A percentile compares a stretch with the other conserved stretches of the same genome.
These are phyloP conservation scores for Spathaspora arborariae DNA, from an alignment of 805 yeast species.

Conservation along the genomic window DNA sequence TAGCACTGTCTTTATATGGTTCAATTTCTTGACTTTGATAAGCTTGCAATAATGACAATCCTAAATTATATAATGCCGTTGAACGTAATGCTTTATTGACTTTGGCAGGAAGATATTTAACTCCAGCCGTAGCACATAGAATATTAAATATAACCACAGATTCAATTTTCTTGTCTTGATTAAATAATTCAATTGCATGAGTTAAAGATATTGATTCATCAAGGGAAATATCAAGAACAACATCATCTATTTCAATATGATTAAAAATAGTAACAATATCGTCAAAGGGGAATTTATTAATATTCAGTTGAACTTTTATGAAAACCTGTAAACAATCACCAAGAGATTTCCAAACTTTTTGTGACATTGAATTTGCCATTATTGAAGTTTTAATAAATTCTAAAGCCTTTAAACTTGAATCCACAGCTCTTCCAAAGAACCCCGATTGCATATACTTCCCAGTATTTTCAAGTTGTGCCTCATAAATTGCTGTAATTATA, in stretches of 20 bases:
- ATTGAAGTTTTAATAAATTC: slow-evolving; percentile 38
- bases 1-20: slow-evolving; percentile 46
- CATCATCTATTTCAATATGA: slow-evolving; percentile 13
- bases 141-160: slow-evolving; percentile 40
- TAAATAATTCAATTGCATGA: slow-evolving; percentile 16
- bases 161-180: slow-evolving; percentile 17
- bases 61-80: slow-evolving; percentile 62
- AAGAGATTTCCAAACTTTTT: slow-evolving; percentile 63
- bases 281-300: slow-evolving; percentile 45
- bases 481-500: slow-evolving; percentile 49
- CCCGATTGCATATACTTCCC: slow-evolving; percentile 52
- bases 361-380: slow-evolving; percentile 33
- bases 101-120: slow-evolving; percentile 30
- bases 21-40: slow-evolving; percentile 14
- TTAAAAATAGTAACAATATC: slow-evolving; percentile 19
- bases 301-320: slow-evolving; percentile 51
- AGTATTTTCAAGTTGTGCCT: slow-evolving; percentile 55
- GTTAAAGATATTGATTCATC: slow-evolving; percentile 12
- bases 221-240: background rate
- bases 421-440: slow-evolving; percentile 61
- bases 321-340: slow-evolving; percentile 55
- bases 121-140: slow-evolving; percentile 45
- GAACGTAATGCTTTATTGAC: slow-evolving; percentile 51
- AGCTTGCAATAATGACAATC: slow-evolving; percentile 56
- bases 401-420: slow-evolving; percentile 44